Conservation (phyloP, 805 yeast genomes). For the Middelhovenomyces tepae region DNA sequence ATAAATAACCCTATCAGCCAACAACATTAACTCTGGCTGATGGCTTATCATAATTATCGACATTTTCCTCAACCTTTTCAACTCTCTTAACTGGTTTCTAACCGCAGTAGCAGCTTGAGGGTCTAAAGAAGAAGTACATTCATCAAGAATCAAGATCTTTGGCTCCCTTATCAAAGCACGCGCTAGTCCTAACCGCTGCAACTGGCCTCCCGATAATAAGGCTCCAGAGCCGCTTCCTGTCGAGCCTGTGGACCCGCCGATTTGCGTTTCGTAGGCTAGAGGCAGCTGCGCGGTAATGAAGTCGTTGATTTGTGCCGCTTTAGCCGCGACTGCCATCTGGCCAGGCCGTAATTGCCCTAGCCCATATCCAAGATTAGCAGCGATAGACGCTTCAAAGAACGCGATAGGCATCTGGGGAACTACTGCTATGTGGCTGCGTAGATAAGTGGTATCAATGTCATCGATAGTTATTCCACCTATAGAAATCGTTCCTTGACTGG, state of each 20-base stretch:
- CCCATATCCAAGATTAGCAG: conserved; percentile 66
- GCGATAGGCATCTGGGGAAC: conserved; percentile 64
- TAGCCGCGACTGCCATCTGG: too few species aligned
- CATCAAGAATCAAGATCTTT: conserved; percentile 61
- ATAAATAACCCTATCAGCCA: conserved; percentile 41
- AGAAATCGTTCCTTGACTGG: conserved; percentile 32
- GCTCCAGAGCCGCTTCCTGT: conserved; percentile 17
- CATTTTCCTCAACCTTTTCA: conserved; percentile 30
- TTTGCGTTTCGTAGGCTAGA: conserved; percentile 47
- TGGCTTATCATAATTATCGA: conserved; percentile 66
- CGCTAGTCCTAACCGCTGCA: conserved; percentile 77
- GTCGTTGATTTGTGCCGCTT: conserved; percentile 33
- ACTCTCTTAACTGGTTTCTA: conserved; percentile 37
- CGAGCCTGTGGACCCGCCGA: conserved; percentile 40
- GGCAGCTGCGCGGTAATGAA: conserved; percentile 45
- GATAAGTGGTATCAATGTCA: conserved; percentile 35
- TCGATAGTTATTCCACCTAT: conserved; percentile 43
- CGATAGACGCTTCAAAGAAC: conserved; percentile 65
- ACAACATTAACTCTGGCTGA: conserved; percentile 52
- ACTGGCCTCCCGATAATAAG: conserved; percentile 80
- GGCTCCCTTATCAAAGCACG: conserved; percentile 70
- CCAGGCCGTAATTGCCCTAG: conserved; percentile 11
- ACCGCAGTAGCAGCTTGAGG: conserved; percentile 46
- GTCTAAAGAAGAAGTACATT: conserved; percentile 84
- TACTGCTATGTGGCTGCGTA: conserved; percentile 50